A percentile compares a stretch with the other conserved stretches of the same genome.
Evolutionary conservation across 1,139 yeast genomes (phyloP).

Genomic region (Nakaseomyces glabratus): DNA sequence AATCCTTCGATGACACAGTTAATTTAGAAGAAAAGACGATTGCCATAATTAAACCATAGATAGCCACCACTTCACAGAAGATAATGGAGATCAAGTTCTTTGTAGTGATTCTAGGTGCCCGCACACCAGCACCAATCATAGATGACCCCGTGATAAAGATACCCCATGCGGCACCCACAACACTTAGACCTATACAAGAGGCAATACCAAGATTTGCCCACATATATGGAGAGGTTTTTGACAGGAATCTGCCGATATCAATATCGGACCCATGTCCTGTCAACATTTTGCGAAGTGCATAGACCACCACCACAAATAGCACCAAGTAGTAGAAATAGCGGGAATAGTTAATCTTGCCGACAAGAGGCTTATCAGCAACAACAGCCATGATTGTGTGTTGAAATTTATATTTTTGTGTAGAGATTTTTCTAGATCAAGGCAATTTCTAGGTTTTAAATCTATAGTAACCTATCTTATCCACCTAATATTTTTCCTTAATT

Average conservation of each 20-base stretch:
- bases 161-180: constrained; percentile 99
- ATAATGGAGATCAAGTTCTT: constrained; percentile 93
- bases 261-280: constrained; percentile 87
- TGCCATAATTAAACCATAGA: constrained; percentile 95
- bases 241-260: constrained; percentile 80
- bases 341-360: constrained; percentile 15
- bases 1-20: constrained; percentile 54
- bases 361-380: background rate
- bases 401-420: too few relatives aligned
- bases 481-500: too few relatives aligned
- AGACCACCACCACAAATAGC: constrained; percentile 19
- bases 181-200: constrained; percentile 88
- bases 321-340: constrained; percentile 16
- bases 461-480: too few relatives aligned
- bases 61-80: constrained; percentile 99
- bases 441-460: too few relatives aligned
- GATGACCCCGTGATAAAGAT: constrained; percentile 93
- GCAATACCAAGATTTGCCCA: constrained; percentile 94
- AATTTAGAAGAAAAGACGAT: constrained; percentile 92
- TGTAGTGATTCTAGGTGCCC: constrained; percentile 94
- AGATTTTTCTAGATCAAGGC: too few relatives aligned
- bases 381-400: too few relatives aligned
- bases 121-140: constrained; percentile 95
- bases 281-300: constrained; percentile 59
- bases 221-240: constrained; percentile 85